Conservation (phyloP, 768 basidiomycete genomes). For the Suillus lakei region DNA sequence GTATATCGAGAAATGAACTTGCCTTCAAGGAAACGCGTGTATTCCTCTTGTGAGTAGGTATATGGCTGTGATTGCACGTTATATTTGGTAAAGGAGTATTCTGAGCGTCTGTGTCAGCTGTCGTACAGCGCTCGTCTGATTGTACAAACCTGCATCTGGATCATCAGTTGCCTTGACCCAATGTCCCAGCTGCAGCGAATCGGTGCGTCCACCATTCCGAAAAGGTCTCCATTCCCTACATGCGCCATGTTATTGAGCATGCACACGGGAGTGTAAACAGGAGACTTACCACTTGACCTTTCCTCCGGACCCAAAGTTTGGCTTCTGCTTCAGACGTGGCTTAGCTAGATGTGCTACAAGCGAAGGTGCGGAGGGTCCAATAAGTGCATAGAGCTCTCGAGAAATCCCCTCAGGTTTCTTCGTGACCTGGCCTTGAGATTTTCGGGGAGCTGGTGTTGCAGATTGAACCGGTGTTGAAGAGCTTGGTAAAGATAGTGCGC, state of each 20-base stretch:
- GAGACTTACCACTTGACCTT: conserved; percentile 71
- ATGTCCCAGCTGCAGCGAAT: conserved; percentile 74
- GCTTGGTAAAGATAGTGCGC: conserved; percentile 72
- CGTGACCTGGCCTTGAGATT: conserved; percentile 38
- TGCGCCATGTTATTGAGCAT: neutral
- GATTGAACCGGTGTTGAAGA: conserved; percentile 41
- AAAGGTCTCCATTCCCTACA: conserved; percentile 81
- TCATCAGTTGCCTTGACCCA: conserved; percentile 77
- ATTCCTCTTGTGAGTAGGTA: conserved; percentile 87
- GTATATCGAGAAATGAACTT: conserved; percentile 13
- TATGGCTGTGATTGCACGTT: conserved; percentile 68
- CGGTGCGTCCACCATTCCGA: conserved; percentile 70
- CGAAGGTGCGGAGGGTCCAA: conserved; percentile 91
- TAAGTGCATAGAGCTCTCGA: conserved; percentile 90
- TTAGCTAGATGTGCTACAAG: conserved; percentile 80
- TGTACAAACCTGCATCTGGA: conserved; percentile 54
- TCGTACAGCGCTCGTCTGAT: neutral
- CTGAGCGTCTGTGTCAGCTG: conserved; percentile 37
- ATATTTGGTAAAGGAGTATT: conserved; percentile 85
- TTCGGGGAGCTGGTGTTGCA: conserved; percentile 54
- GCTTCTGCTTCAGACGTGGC: conserved; percentile 86
- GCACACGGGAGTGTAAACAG: conserved; percentile 3
- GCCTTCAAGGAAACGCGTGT: conserved; percentile 80
- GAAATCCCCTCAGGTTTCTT: conserved; percentile 91
- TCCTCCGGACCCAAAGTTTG: conserved; percentile 65